Conservation (phyloP, 2,329 filamentous ascomycete genomes). For the Penicillium griseofulvum region DNA sequence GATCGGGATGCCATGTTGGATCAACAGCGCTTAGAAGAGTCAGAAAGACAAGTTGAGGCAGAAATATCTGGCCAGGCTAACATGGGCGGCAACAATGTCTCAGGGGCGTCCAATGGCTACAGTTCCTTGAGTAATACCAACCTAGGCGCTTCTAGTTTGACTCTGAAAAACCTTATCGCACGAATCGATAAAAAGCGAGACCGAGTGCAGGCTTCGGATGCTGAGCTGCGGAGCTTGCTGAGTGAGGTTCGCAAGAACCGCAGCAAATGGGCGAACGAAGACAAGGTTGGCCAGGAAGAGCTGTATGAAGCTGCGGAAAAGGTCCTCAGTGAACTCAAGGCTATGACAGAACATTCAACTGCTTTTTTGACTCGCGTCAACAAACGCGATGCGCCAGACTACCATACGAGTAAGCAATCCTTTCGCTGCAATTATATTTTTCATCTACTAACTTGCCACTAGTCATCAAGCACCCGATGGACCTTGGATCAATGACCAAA, state of each 20-base stretch:
- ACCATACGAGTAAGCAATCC: conserved; percentile 72
- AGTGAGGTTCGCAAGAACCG: conserved; percentile 97
- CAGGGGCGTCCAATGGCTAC: conserved; percentile 63
- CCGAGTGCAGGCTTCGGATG: conserved; percentile 86
- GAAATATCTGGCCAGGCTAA: conserved; percentile 72
- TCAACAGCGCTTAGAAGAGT: conserved; percentile 93
- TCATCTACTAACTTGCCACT: conserved; percentile 22
- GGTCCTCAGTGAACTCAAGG: conserved; percentile 93
- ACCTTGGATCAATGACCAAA: conserved; percentile 96
- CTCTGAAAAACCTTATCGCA: conserved; percentile 93
- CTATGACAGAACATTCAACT: conserved; percentile 95
- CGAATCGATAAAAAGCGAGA: conserved; percentile 91
- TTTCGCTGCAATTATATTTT: not conserved
- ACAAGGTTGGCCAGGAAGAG: conserved; percentile 96
- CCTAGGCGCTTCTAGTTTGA: conserved; percentile 90
- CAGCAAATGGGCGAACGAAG: conserved; percentile 98
- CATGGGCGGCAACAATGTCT: conserved; percentile 55
- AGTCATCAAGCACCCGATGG: conserved; percentile 97
- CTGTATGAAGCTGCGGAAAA: conserved; percentile 96
- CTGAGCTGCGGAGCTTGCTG: conserved; percentile 86
- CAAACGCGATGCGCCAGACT: conserved; percentile 95
- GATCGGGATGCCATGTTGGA: conserved; percentile 96
- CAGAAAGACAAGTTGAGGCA: conserved; percentile 91
- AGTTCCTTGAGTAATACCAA: conserved; percentile 92
- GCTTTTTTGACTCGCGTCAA: conserved; percentile 92